Evolutionary conservation across 176 grass and related monocot genomes (phyloP).

Genomic region (Zoysia pacifica): DNA sequence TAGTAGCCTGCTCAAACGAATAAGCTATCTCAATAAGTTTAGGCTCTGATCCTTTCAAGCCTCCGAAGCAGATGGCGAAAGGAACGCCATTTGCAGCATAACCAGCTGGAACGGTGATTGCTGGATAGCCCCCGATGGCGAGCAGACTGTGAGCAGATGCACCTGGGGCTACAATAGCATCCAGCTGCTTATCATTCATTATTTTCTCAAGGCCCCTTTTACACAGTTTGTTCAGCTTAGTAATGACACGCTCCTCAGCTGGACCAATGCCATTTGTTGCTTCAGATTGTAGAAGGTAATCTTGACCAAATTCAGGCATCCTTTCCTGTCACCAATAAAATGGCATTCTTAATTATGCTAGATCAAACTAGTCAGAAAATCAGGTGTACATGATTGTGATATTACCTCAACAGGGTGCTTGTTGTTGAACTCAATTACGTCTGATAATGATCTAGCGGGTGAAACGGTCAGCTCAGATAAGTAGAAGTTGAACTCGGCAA

Average conservation of each 20-base stretch:
- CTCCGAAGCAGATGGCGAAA: conserved; percentile 73
- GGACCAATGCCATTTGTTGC: conserved; percentile 58
- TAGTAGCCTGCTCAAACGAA: conserved; percentile 75
- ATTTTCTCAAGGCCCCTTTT: conserved; percentile 60
- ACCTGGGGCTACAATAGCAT: conserved; percentile 56
- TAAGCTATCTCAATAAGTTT: conserved; percentile 75
- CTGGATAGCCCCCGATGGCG: conserved; percentile 68
- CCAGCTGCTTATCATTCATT: conserved; percentile 58
- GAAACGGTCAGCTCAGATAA: conserved; percentile 58
- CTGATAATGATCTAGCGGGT: conserved; percentile 64
- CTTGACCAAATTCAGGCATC: conserved; percentile 58
- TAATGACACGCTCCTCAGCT: conserved; percentile 51
- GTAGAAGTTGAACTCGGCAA: conserved; percentile 76
- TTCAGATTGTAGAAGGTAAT: conserved; percentile 63
- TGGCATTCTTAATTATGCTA: neutral
- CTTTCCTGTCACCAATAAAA: conserved; percentile 55
- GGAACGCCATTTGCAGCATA: conserved; percentile 50
- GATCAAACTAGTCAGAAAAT: neutral
- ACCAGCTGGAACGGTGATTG: conserved; percentile 72
- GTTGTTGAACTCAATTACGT: conserved; percentile 76
- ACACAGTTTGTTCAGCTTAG: conserved; percentile 55
- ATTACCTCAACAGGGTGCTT: conserved; percentile 57
- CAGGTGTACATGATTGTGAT: neutral
- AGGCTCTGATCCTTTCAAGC: conserved; percentile 71
- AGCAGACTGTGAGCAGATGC: conserved; percentile 57